These are phyloP conservation scores for Amorphotheca resinae DNA, from an alignment of 495 filamentous ascomycete species.

Conservation along the genomic window DNA sequence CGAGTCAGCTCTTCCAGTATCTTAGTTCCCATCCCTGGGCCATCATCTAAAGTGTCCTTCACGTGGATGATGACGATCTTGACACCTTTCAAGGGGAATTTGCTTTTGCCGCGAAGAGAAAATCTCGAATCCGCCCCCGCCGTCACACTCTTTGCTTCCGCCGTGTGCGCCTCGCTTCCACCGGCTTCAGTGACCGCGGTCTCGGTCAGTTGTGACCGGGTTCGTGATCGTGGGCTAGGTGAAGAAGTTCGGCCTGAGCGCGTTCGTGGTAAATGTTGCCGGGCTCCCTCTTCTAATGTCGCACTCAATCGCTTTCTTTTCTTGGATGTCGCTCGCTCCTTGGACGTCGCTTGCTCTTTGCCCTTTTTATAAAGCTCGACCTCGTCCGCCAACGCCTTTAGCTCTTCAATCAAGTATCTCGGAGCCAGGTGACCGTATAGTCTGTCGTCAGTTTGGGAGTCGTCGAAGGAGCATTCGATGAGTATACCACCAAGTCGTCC, in stretches of 20 bases:
- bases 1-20: slow-evolving; percentile 56
- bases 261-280: no score
- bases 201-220: neutral
- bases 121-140: neutral
- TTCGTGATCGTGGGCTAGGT: neutral
- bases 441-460: slow-evolving; percentile 55
- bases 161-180: neutral
- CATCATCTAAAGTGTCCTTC: slow-evolving; percentile 60
- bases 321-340: slow-evolving; percentile 12
- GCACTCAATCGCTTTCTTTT: neutral
- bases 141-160: neutral
- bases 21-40: slow-evolving; percentile 42
- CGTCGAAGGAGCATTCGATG: slow-evolving; percentile 89
- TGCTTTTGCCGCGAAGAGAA: slow-evolving; percentile 15
- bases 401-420: slow-evolving; percentile 63
- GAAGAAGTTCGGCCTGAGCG: neutral
- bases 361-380: slow-evolving; percentile 35
- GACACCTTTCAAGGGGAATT: slow-evolving; percentile 30
- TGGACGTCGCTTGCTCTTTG: neutral
- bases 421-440: slow-evolving; percentile 86
- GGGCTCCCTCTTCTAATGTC: neutral
- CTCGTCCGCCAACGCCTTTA: slow-evolving; percentile 54
- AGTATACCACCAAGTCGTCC: slow-evolving; percentile 67
- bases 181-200: no score
- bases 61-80: slow-evolving; percentile 69